These are phyloP conservation scores for Colletotrichum sp. DNA, from an alignment of 2,329 filamentous ascomycete species.

Conservation along the genomic window DNA sequence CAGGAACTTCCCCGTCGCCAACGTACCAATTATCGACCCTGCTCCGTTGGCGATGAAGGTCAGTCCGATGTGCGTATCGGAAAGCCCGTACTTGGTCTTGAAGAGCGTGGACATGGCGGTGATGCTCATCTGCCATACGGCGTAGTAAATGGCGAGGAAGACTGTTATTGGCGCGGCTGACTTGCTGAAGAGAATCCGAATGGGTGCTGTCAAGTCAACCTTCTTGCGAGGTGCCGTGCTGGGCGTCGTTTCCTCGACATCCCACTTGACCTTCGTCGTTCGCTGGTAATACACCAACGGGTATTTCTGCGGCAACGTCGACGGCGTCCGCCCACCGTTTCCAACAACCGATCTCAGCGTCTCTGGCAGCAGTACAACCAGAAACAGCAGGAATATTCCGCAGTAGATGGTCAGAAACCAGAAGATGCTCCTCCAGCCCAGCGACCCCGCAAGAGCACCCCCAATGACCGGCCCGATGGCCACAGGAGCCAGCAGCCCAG, in stretches of 20 bases:
- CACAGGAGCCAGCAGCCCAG: constrained; percentile 37
- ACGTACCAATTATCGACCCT: constrained; percentile 58
- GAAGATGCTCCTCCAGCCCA: constrained; percentile 60
- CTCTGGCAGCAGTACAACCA: constrained; percentile 51
- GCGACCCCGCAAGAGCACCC: constrained; percentile 52
- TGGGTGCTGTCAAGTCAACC: constrained; percentile 48
- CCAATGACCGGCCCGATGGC: constrained; percentile 55
- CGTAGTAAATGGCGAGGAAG: constrained; percentile 56
- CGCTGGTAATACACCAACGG: constrained; percentile 38
- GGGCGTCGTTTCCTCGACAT: background rate
- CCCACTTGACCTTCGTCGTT: constrained; percentile 28
- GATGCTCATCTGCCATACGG: constrained; percentile 61
- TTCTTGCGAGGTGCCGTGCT: constrained; percentile 25
- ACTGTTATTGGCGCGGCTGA: constrained; percentile 47
- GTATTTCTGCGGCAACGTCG: constrained; percentile 26
- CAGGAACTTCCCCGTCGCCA: constrained; percentile 56
- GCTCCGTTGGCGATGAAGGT: constrained; percentile 61
- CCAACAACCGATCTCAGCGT: constrained; percentile 48
- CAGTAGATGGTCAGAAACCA: constrained; percentile 56
- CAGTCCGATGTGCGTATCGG: constrained; percentile 50
- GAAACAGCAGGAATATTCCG: constrained; percentile 39
- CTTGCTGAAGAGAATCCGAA: constrained; percentile 51
- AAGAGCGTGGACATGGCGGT: constrained; percentile 58
- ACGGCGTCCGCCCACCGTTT: constrained; percentile 36
- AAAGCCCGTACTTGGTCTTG: constrained; percentile 43